These are phyloP conservation scores for Galium porrigens DNA, from an alignment of 305 asterid genomes.

Conservation along the genomic window DNA sequence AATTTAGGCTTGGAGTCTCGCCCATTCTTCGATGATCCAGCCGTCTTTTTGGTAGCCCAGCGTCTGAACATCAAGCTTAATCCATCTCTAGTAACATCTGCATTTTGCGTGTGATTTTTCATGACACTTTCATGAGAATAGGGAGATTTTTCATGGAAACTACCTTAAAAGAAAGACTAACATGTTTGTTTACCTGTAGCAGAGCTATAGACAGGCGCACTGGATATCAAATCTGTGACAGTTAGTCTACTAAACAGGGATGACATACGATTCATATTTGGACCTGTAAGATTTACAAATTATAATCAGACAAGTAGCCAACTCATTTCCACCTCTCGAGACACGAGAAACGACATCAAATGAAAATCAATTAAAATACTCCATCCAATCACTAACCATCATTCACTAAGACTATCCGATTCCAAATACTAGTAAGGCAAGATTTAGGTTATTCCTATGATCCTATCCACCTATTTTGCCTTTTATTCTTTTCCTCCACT, in stretches of 20 bases:
- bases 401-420: neutral
- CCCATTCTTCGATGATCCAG: conserved; percentile 87
- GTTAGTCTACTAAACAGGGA: conserved; percentile 49
- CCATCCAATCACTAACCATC: neutral
- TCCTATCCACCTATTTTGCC: too few species aligned
- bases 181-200: conserved; percentile 31
- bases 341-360: neutral
- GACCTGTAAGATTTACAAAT: neutral
- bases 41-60: conserved; percentile 80
- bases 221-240: conserved; percentile 41
- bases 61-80: conserved; percentile 65
- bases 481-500: too few species aligned
- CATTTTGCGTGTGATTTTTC: conserved; percentile 4
- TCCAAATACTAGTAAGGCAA: neutral
- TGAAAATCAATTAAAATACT: neutral
- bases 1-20: conserved; percentile 70
- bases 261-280: conserved; percentile 25
- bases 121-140: neutral
- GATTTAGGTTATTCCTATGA: neutral
- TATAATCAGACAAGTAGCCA: too few species aligned
- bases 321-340: neutral
- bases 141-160: neutral
- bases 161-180: conserved; percentile 1
- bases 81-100: conserved; percentile 60
- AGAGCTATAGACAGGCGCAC: conserved; percentile 37